A percentile compares a stretch with the other conserved stretches of the same genome.
These are phyloP conservation scores for Exobasidium rhododendri DNA, from an alignment of 1,284 basidiomycete species.

Conservation along the genomic window DNA sequence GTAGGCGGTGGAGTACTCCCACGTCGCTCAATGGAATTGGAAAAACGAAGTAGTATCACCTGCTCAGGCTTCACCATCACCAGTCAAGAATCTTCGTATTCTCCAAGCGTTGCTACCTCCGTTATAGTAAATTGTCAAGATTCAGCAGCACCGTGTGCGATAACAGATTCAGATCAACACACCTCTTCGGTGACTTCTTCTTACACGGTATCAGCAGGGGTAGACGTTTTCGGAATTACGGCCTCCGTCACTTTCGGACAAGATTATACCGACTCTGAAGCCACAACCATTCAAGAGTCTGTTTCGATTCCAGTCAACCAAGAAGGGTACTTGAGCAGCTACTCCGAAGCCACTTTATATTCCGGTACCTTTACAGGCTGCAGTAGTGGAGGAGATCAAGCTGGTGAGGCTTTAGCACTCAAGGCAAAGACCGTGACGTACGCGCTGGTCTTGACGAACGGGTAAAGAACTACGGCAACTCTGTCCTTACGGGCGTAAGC, in stretches of 20 bases:
- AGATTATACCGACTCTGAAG: conserved; percentile 3
- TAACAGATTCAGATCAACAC: not conserved
- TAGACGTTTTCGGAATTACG: not conserved
- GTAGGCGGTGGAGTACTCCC: too few relatives aligned
- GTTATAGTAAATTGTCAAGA: not conserved
- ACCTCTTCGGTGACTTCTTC: not conserved
- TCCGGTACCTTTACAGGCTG: not conserved
- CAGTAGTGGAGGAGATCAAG: conserved; percentile 1
- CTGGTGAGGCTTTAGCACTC: too few relatives aligned
- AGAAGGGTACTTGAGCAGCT: not conserved
- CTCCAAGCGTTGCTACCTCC: not conserved
- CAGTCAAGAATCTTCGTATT: not conserved
- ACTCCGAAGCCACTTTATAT: not conserved
- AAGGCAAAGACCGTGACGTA: too few relatives aligned
- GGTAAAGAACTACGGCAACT: too few relatives aligned
- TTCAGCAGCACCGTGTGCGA: not conserved
- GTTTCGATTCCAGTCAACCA: not conserved
- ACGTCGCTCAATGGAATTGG: too few relatives aligned
- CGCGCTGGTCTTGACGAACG: too few relatives aligned
- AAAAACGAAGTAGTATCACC: too few relatives aligned
- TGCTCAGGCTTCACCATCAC: not conserved
- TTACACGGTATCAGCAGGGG: not conserved
- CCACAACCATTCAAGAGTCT: not conserved
- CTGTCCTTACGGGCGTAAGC: too few relatives aligned
- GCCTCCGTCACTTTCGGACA: not conserved